Conservation (phyloP, 106 monocot species). For the Allium fistulosum region DNA sequence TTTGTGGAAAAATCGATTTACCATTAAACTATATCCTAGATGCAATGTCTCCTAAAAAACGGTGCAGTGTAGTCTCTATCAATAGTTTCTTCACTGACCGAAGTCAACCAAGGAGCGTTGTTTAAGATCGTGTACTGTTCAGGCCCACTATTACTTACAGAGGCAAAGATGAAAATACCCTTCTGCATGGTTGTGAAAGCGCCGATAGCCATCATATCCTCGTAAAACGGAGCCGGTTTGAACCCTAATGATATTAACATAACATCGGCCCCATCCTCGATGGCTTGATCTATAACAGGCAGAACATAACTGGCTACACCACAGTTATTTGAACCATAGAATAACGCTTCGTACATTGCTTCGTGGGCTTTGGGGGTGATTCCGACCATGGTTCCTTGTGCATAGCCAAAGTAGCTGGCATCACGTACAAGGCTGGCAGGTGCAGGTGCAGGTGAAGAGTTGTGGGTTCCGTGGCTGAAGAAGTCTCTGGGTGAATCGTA, state of each 20-base stretch:
- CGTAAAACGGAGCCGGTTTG: not conserved
- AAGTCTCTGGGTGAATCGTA: constrained; percentile 34
- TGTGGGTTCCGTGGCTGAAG: constrained; percentile 57
- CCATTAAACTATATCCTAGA: not conserved
- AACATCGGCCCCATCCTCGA: constrained; percentile 26
- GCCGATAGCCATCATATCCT: constrained; percentile 19
- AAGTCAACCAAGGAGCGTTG: constrained; percentile 26
- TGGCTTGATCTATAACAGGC: constrained; percentile 28
- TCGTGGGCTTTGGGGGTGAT: constrained; percentile 37
- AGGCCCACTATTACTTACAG: constrained; percentile 20
- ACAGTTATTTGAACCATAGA: not conserved
- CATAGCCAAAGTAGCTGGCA: constrained; percentile 33
- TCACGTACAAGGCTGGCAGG: constrained; percentile 23
- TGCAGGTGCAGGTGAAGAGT: constrained; percentile 45
- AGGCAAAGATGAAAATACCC: constrained; percentile 20
- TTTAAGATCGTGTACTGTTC: constrained; percentile 8
- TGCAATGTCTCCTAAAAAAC: constrained; percentile 10
- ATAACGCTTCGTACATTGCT: constrained; percentile 40
- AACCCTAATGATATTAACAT: constrained; percentile 24
- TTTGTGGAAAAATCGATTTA: constrained; percentile 9
- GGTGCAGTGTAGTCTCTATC: constrained; percentile 26
- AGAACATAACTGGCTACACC: constrained; percentile 17
- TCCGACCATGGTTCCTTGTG: constrained; percentile 31
- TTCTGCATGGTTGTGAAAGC: constrained; percentile 36
- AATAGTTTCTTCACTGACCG: constrained; percentile 20